Percentiles rank a stretch among this genome's conserved stretches.
Evolutionary conservation across 345 rosid species (phyloP).

Genomic region (Cardiospermum halicacabum): DNA sequence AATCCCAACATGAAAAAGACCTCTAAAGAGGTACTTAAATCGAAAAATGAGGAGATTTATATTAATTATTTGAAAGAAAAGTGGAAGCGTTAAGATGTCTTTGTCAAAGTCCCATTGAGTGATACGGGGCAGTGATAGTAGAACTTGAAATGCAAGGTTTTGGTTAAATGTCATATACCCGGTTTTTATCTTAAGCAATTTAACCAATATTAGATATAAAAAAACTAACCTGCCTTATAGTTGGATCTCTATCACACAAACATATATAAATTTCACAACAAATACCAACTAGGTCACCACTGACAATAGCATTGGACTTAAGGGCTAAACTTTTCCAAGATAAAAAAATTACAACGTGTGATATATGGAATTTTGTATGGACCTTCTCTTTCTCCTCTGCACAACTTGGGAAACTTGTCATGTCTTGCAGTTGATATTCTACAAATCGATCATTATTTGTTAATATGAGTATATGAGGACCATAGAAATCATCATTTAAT

Average conservation of each 20-base stretch:
- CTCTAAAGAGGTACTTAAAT: too few species aligned
- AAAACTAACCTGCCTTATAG: constrained; percentile 77
- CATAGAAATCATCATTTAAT: constrained; percentile 52
- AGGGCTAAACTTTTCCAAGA: constrained; percentile 67
- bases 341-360: too few species aligned
- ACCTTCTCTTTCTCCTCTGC: constrained; percentile 89
- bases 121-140: constrained; percentile 78
- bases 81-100: too few species aligned
- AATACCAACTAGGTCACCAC: constrained; percentile 70
- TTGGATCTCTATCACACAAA: constrained; percentile 77
- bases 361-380: too few species aligned
- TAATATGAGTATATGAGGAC: constrained; percentile 49
- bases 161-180: too few species aligned
- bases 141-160: constrained; percentile 65
- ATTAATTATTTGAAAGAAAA: too few species aligned
- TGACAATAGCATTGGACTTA: constrained; percentile 74
- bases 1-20: too few species aligned
- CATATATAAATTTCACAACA: constrained; percentile 81
- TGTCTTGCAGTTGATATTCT: constrained; percentile 79
- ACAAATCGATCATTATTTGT: constrained; percentile 71
- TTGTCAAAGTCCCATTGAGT: constrained; percentile 59
- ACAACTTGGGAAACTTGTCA: constrained; percentile 64
- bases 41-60: too few species aligned
- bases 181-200: not conserved
- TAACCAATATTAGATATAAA: constrained; percentile 1